Evolutionary conservation across 257 asterid species (phyloP), one percentile per base, ranked within the genome.

Genomic region (Phtheirospermum japonicum): DNA sequence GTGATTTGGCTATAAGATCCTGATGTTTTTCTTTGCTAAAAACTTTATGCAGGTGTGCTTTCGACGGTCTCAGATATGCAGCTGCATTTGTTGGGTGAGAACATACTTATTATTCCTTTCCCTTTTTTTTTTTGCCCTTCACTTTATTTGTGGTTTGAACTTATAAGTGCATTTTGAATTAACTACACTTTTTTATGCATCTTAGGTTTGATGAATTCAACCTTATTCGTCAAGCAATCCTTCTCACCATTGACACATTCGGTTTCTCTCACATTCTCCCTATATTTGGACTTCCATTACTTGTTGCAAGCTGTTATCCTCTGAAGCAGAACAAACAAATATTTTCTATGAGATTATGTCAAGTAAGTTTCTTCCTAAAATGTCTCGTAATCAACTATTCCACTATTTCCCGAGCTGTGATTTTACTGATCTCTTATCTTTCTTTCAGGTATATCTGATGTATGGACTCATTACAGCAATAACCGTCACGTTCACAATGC

Each of bases 31-130:
- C 59, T 57, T 12, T 14, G 17, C 33, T 28, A 58, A 31, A 55
- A 52, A 40, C 50, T 46, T 71, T 56, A 32, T 78, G 78, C 76
- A 89, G 95, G 97, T 92, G 99, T 73, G 86, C 97, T 54, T 89
- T 92, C 61, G 99, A 92, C 76, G 99, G 99, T 70, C 96, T 92
- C 65, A 82, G 99, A 69, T 89, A 86, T 69, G 95, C 95, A 71
- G 86, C 99, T 37, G 96, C 99, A 59, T 92, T 89, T 75, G 73
- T 86, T 37, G 98, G 98, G 97, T 89, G 69, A 80, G 95, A 53
- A 53, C 62, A 56, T 46, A 33, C 23, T 17, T 50, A 8, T 19
- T 17, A 39, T 17, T 61, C 34, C 16, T 4, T 31, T 17, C 14
- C 46, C 39, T 49, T 40, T 63, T 53, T 7, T 1, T 52, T 34